phyloP scores from a whole-genome alignment of 345 rosid genomes.

The Aegle marmelos region DNA sequence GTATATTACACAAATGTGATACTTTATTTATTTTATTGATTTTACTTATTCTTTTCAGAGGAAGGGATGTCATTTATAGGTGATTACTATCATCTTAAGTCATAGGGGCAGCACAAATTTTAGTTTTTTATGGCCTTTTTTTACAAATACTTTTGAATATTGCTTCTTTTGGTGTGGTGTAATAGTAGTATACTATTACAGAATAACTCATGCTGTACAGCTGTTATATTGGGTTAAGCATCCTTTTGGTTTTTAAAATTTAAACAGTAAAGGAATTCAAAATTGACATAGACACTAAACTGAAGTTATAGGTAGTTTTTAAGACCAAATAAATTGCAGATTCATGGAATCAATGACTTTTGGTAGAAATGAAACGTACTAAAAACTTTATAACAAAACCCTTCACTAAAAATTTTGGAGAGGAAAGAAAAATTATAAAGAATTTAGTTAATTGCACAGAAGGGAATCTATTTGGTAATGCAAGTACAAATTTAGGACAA shows the following conservation, averaged over 20 bases:
- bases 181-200: background rate
- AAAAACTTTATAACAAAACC: background rate
- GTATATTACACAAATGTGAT: conserved; percentile 4
- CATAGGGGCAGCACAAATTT: background rate
- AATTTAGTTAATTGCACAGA: background rate
- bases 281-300: background rate
- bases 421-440: background rate
- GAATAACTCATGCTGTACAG: background rate
- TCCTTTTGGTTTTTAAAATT: background rate
- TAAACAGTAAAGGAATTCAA: background rate
- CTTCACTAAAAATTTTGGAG: background rate
- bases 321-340: background rate
- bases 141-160: background rate
- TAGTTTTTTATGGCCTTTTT: background rate
- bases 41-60: background rate
- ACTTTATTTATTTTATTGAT: background rate
- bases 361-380: background rate
- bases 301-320: background rate
- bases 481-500: background rate
- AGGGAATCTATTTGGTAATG: background rate
- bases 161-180: background rate
- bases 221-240: background rate
- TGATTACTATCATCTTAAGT: background rate
- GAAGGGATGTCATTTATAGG: background rate
- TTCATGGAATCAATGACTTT: background rate